These are phyloP conservation scores for Tagetes patula DNA, from an alignment of 129 eudicot species.

Conservation along the genomic window DNA sequence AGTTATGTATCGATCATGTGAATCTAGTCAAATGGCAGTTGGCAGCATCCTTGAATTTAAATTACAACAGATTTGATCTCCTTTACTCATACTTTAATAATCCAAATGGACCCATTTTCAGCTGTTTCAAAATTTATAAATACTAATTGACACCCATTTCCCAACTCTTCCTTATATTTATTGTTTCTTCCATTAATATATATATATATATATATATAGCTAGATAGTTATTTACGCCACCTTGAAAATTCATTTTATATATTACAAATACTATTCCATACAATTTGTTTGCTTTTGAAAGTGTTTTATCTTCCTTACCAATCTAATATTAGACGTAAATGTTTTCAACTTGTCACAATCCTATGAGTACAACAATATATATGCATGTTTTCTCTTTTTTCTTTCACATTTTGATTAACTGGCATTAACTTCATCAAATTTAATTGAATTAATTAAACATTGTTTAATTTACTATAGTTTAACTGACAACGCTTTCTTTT, in stretches of 20 bases:
- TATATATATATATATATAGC: too few relatives aligned
- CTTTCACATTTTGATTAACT: too few relatives aligned
- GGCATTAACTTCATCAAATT: too few relatives aligned
- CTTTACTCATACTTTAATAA: slow-evolving; percentile 21
- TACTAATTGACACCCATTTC: slow-evolving; percentile 22
- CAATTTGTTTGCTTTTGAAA: not conserved
- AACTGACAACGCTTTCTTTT: too few relatives aligned
- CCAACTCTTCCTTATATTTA: slow-evolving; percentile 30
- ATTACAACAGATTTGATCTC: slow-evolving; percentile 32
- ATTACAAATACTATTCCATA: not conserved
- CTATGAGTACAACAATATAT: too few relatives aligned
- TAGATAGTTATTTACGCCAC: slow-evolving; percentile 1
- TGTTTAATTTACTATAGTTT: too few relatives aligned
- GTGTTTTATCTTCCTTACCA: not conserved
- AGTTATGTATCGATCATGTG: slow-evolving; percentile 35
- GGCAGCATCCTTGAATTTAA: slow-evolving; percentile 32
- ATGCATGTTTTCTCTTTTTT: too few relatives aligned
- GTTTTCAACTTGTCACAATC: too few relatives aligned
- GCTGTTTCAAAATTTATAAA: not conserved
- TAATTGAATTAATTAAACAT: too few relatives aligned
- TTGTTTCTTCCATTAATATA: not conserved
- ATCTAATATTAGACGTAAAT: too few relatives aligned
- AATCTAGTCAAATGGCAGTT: slow-evolving; percentile 41
- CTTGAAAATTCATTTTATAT: not conserved
- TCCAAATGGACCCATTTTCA: not conserved